phyloP scores from a whole-genome alignment of 2,329 filamentous ascomycete genomes.

The Exophiala mesophila region DNA sequence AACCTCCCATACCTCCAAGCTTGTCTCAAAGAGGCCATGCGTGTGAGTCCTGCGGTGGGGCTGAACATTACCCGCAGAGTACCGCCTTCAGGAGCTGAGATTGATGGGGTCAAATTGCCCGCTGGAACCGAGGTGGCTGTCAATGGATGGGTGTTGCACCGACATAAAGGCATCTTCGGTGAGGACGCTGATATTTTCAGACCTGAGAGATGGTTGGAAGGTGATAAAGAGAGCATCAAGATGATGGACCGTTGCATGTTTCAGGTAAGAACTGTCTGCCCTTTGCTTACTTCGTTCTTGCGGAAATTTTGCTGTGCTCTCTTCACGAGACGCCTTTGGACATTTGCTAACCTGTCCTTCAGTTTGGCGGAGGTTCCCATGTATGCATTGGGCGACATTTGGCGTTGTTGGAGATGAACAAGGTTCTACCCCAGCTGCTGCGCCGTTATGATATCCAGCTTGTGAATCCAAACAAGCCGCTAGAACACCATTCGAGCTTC shows the following conservation, averaged over 20 bases:
- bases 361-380: conserved; percentile 52
- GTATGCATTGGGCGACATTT: conserved; percentile 54
- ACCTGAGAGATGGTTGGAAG: conserved; percentile 43
- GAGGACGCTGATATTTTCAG: conserved; percentile 36
- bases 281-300: no score
- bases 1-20: conserved; percentile 24
- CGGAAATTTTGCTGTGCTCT: no score
- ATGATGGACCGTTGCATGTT: conserved; percentile 55
- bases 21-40: conserved; percentile 26
- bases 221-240: conserved; percentile 28
- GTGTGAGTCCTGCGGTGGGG: conserved; percentile 26
- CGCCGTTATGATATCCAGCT: conserved; percentile 53
- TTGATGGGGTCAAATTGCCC: conserved; percentile 19
- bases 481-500: conserved; percentile 54
- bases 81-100: conserved; percentile 21
- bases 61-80: conserved; percentile 29
- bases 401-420: conserved; percentile 55
- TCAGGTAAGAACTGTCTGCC: no score
- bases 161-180: conserved; percentile 38
- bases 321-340: no score
- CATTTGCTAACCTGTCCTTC: no score
- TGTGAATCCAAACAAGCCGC: conserved; percentile 45
- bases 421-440: conserved; percentile 52
- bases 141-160: conserved; percentile 40
- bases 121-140: conserved; percentile 19